These are phyloP conservation scores for Aspergillus aculeatus DNA, from an alignment of 2,329 filamentous ascomycete genomes.

Conservation along the genomic window DNA sequence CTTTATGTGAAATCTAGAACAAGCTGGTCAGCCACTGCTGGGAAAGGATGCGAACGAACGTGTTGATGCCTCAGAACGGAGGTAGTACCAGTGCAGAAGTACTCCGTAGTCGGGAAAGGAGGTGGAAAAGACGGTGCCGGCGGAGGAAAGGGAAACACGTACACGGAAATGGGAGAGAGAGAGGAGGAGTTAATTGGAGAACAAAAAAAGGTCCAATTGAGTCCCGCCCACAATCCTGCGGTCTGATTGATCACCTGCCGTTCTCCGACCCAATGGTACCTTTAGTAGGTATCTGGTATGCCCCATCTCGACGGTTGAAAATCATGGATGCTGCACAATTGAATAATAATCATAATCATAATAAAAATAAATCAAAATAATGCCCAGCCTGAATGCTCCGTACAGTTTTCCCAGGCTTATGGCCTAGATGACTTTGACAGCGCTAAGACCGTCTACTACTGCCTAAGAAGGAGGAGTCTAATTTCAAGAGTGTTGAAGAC, in stretches of 20 bases:
- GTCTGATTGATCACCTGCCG: conserved; percentile 12
- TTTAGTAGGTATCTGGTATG: not conserved
- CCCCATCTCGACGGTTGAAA: conserved; percentile 8
- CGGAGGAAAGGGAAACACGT: not conserved
- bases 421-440: not conserved
- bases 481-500: not conserved
- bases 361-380: not conserved
- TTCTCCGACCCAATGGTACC: conserved; percentile 5
- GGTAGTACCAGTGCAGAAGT: not conserved
- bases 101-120: not conserved
- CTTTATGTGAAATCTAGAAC: not conserved
- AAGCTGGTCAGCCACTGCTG: not conserved
- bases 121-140: not conserved
- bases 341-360: not conserved
- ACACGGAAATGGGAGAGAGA: not conserved
- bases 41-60: not conserved
- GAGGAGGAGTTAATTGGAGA: not conserved
- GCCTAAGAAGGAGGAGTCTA: not conserved
- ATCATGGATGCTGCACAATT: conserved; percentile 2
- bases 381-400: not conserved
- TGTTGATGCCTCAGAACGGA: not conserved
- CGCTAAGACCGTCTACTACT: not conserved
- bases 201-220: not conserved
- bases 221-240: not conserved
- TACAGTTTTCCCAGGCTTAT: not conserved